Evolutionary conservation across 2,329 filamentous ascomycete genomes (phyloP).

Genomic region (Huntiella bhutanensis): DNA sequence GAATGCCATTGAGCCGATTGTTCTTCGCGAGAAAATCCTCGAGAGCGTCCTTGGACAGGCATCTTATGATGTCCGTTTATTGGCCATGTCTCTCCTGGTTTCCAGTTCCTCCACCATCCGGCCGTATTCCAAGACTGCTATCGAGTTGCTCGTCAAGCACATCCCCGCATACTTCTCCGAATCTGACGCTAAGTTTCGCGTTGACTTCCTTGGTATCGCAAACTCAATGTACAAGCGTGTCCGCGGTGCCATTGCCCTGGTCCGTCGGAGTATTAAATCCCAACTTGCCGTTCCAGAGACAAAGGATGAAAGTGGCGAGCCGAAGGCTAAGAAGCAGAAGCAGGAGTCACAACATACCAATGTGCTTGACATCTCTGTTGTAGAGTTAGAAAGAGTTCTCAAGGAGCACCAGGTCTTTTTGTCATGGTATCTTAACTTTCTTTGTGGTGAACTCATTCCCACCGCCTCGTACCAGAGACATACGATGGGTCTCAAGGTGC

Average conservation of each 20-base stretch:
- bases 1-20: conserved; percentile 15
- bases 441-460: conserved; percentile 55
- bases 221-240: conserved; percentile 62
- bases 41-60: conserved; percentile 34
- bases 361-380: conserved; percentile 21
- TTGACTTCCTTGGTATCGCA: conserved; percentile 57
- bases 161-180: conserved; percentile 62
- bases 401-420: conserved; percentile 44
- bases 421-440: conserved; percentile 53
- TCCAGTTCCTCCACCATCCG: conserved; percentile 57
- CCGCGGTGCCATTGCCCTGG: conserved; percentile 41
- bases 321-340: conserved; percentile 13
- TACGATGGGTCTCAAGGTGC: conserved; percentile 56
- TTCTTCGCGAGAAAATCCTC: conserved; percentile 26
- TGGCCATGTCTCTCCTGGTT: conserved; percentile 65
- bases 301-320: conserved; percentile 15
- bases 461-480: conserved; percentile 83
- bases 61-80: conserved; percentile 48
- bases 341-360: conserved; percentile 22
- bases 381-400: conserved; percentile 22
- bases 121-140: conserved; percentile 43
- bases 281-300: conserved; percentile 18
- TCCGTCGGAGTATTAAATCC: conserved; percentile 26
- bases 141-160: conserved; percentile 44
- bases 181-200: conserved; percentile 67